Evolutionary conservation across 768 basidiomycete species (phyloP).

Genomic region (Tylopilus felleus): DNA sequence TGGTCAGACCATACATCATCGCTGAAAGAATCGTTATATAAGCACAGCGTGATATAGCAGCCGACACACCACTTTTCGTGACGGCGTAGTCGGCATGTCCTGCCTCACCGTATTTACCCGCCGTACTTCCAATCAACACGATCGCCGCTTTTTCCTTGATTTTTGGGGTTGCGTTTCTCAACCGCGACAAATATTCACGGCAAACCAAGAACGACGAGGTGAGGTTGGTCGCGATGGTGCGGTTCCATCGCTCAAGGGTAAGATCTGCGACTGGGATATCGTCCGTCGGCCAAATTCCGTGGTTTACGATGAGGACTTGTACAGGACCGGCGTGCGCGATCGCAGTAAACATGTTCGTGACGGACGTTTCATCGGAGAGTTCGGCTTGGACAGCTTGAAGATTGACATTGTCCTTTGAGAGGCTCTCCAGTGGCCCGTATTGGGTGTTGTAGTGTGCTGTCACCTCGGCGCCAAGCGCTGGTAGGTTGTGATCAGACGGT

Average conservation of each 20-base stretch:
- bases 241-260: constrained; percentile 61
- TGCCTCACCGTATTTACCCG: constrained; percentile 71
- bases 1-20: constrained; percentile 69
- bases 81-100: constrained; percentile 65
- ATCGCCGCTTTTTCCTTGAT: constrained; percentile 56
- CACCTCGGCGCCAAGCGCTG: constrained; percentile 69
- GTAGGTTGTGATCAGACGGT: background rate
- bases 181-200: constrained; percentile 53
- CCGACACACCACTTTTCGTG: constrained; percentile 56
- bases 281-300: constrained; percentile 49
- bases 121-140: constrained; percentile 65
- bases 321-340: constrained; percentile 43
- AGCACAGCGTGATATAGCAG: background rate
- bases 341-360: constrained; percentile 45
- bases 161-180: constrained; percentile 38
- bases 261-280: constrained; percentile 53
- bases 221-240: constrained; percentile 58
- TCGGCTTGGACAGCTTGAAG: constrained; percentile 49
- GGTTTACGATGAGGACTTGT: constrained; percentile 60
- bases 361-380: constrained; percentile 54
- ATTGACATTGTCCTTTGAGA: constrained; percentile 36
- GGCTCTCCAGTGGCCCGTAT: constrained; percentile 37
- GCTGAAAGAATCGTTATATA: constrained; percentile 33
- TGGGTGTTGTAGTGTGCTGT: constrained; percentile 70
- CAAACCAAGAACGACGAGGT: constrained; percentile 66